Conservation (phyloP, 495 filamentous ascomycete species). For the Podospora tetraspora region DNA sequence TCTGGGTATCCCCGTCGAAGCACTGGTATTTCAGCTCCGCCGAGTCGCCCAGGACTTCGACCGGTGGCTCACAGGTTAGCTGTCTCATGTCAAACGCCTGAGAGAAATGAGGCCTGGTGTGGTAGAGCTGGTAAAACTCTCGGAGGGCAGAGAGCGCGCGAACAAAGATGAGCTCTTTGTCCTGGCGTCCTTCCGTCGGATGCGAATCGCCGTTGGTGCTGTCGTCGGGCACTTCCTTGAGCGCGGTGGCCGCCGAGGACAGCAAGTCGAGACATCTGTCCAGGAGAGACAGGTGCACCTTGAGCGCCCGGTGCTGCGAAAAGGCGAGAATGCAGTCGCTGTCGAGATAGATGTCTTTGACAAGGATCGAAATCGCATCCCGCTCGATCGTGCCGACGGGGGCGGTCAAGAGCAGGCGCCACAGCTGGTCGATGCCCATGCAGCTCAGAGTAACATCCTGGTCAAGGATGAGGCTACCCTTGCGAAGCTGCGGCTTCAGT, state of each 20-base stretch:
- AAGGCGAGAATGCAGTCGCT: constrained; percentile 40
- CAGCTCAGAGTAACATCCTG: constrained; percentile 38
- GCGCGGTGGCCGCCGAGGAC: constrained; percentile 56
- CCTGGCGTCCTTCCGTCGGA: constrained; percentile 43
- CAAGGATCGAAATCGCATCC: constrained; percentile 62
- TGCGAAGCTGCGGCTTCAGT: constrained; percentile 38
- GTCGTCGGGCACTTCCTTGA: constrained; percentile 47
- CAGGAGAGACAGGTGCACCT: constrained; percentile 73
- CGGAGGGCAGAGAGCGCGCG: constrained; percentile 55
- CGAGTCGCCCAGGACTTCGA: constrained; percentile 49
- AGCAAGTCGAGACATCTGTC: constrained; percentile 73
- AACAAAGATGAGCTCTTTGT: constrained; percentile 58
- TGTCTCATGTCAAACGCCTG: constrained; percentile 42
- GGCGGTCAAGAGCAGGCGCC: constrained; percentile 73
- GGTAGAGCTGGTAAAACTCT: constrained; percentile 45
- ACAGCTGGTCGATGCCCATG: constrained; percentile 69
- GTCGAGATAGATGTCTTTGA: constrained; percentile 64
- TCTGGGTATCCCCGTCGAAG: constrained; percentile 55
- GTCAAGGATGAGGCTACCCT: constrained; percentile 38
- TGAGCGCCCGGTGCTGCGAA: constrained; percentile 39
- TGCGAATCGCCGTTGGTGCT: constrained; percentile 43
- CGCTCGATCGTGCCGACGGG: constrained; percentile 63
- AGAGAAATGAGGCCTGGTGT: constrained; percentile 43
- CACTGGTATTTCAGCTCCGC: constrained; percentile 68
- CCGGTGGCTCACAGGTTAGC: constrained; percentile 35